Evolutionary conservation across 306 rosid species (phyloP).

Genomic region (Lablab purpureus): DNA sequence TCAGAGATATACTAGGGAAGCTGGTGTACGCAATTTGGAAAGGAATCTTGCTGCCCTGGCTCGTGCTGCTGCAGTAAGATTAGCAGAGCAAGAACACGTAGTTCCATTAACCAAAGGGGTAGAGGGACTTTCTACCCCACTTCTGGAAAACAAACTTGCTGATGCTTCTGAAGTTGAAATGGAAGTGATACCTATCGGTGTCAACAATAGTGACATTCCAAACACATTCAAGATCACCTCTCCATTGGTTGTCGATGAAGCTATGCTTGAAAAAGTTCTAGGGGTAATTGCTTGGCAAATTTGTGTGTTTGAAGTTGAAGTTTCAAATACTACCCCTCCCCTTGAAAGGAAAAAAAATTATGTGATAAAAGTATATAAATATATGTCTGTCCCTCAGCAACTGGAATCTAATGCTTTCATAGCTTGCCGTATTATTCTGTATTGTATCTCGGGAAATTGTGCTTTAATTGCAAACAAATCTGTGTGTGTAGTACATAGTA

Average conservation of each 20-base stretch:
- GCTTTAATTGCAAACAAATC: conserved; percentile 28
- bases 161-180: conserved; percentile 93
- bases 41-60: conserved; percentile 93
- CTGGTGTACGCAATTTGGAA: conserved; percentile 94
- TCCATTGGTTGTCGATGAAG: conserved; percentile 85
- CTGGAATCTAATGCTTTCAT: conserved; percentile 18
- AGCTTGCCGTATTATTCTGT: conserved; percentile 8
- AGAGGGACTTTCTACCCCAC: conserved; percentile 75
- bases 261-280: conserved; percentile 92
- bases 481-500: conserved; percentile 5
- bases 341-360: not conserved
- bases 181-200: conserved; percentile 96
- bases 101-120: conserved; percentile 75
- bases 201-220: conserved; percentile 75
- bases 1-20: conserved; percentile 97
- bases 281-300: conserved; percentile 73
- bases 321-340: not conserved
- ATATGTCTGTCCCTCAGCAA: conserved; percentile 25
- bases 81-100: conserved; percentile 86
- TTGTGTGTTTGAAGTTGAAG: conserved; percentile 33
- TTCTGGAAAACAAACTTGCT: conserved; percentile 86
- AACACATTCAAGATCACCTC: conserved; percentile 71
- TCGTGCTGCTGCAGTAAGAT: conserved; percentile 97
- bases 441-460: conserved; percentile 9
- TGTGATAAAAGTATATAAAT: conserved; percentile 9